These are phyloP conservation scores for Aspergillus coremiiformis DNA, from an alignment of 495 filamentous ascomycete genomes.

Conservation along the genomic window DNA sequence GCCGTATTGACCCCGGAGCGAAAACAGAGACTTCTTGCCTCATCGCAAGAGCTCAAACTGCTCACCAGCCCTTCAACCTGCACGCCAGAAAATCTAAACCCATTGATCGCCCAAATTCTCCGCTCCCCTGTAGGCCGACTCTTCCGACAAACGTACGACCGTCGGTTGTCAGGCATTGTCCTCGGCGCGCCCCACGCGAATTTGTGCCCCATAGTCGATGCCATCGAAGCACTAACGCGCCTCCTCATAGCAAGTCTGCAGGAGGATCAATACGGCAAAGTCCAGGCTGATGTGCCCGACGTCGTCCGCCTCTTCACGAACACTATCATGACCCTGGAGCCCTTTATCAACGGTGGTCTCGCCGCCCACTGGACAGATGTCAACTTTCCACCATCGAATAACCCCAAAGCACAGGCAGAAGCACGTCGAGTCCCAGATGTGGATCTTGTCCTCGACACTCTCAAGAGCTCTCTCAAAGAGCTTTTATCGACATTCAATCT, in stretches of 20 bases:
- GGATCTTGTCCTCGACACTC: conserved; percentile 49
- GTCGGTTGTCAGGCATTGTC: conserved; percentile 53
- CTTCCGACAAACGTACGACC: conserved; percentile 63
- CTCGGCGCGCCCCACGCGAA: conserved; percentile 62
- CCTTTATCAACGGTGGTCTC: conserved; percentile 50
- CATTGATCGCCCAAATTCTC: conserved; percentile 30
- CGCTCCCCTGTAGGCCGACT: conserved; percentile 53
- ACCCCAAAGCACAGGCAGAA: conserved; percentile 33
- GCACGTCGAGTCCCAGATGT: conserved; percentile 49
- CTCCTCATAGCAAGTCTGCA: conserved; percentile 64
- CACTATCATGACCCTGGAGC: conserved; percentile 60
- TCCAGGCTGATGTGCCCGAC: conserved; percentile 64
- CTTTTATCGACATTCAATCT: conserved; percentile 62
- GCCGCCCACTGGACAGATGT: conserved; percentile 80
- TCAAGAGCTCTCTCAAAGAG: conserved; percentile 53
- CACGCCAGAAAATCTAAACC: conserved; percentile 34
- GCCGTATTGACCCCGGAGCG: conserved; percentile 36
- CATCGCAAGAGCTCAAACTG: conserved; percentile 32
- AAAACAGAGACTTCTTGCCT: conserved; percentile 33
- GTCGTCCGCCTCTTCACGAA: conserved; percentile 65
- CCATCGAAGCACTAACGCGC: conserved; percentile 57
- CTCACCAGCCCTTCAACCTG: conserved; percentile 28
- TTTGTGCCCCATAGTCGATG: conserved; percentile 57
- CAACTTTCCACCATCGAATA: conserved; percentile 36
- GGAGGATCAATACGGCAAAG: conserved; percentile 85